These are phyloP conservation scores for Kurtzmaniella cleridarum DNA, from an alignment of 805 yeast species.

Conservation along the genomic window DNA sequence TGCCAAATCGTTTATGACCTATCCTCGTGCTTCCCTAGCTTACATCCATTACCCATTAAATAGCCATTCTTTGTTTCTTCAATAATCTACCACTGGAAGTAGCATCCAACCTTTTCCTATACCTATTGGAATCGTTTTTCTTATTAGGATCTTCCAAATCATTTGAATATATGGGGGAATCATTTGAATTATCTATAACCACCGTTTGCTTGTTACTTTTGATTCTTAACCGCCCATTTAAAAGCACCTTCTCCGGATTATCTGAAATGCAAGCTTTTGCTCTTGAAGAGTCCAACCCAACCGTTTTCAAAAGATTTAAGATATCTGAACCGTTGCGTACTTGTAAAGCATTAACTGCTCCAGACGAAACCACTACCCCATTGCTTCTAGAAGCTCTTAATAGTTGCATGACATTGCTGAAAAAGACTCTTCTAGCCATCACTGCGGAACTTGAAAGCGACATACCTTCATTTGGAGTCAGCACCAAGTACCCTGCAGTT, in stretches of 20 bases:
- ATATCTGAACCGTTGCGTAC: conserved; percentile 68
- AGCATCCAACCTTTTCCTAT: conserved; percentile 18
- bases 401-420: conserved; percentile 67
- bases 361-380: conserved; percentile 77
- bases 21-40: too few relatives aligned
- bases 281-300: conserved; percentile 66
- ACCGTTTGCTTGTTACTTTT: conserved; percentile 76
- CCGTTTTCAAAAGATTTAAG: conserved; percentile 53
- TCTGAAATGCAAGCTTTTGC: conserved; percentile 55
- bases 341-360: conserved; percentile 53
- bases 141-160: conserved; percentile 11
- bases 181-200: conserved; percentile 36
- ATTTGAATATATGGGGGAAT: conserved; percentile 25
- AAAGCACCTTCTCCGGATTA: conserved; percentile 57
- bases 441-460: conserved; percentile 19
- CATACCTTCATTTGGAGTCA: conserved; percentile 11
- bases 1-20: too few relatives aligned
- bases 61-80: conserved; percentile 13
- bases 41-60: background rate
- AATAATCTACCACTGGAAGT: conserved; percentile 20
- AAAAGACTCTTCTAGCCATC: conserved; percentile 52
- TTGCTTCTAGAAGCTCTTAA: conserved; percentile 76
- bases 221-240: conserved; percentile 69
- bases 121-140: conserved; percentile 12
- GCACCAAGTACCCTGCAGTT: conserved; percentile 20